phyloP scores from a whole-genome alignment of 179 eudicot genomes.

The Gypsophila paniculata region DNA sequence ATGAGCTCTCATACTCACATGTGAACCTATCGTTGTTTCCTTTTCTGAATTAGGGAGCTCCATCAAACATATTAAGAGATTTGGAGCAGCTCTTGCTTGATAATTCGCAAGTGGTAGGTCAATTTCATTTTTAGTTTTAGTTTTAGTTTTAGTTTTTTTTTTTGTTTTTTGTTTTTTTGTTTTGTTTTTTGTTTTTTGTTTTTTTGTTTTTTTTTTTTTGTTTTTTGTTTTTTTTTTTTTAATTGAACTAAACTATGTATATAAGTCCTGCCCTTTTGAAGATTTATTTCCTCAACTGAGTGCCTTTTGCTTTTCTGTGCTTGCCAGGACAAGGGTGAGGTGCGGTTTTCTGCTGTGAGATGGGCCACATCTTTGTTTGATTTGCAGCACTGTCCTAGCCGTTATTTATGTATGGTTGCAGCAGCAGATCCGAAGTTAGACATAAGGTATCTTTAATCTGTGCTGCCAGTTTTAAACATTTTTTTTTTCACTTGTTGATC shows the following conservation, averaged over 20 bases:
- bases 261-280: background rate
- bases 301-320: constrained; percentile 14
- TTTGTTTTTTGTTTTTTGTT: no score
- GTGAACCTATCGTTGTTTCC: constrained; percentile 4
- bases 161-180: background rate
- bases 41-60: constrained; percentile 56
- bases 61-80: constrained; percentile 55
- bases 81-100: constrained; percentile 72
- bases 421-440: constrained; percentile 89
- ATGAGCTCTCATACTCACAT: constrained; percentile 9
- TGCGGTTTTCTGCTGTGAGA: constrained; percentile 93
- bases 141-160: no score
- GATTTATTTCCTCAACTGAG: constrained; percentile 8
- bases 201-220: background rate
- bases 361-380: constrained; percentile 91
- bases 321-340: constrained; percentile 79
- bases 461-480: constrained; percentile 12
- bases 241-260: background rate
- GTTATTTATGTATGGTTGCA: constrained; percentile 87
- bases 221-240: background rate
- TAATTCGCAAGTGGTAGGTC: constrained; percentile 74
- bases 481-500: background rate
- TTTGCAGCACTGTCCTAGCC: constrained; percentile 81
- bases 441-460: constrained; percentile 54
- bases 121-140: constrained; percentile 7